Evolutionary conservation across 1,284 basidiomycete genomes (phyloP).

Genomic region (Cutaneotrichosporon cavernicola): DNA sequence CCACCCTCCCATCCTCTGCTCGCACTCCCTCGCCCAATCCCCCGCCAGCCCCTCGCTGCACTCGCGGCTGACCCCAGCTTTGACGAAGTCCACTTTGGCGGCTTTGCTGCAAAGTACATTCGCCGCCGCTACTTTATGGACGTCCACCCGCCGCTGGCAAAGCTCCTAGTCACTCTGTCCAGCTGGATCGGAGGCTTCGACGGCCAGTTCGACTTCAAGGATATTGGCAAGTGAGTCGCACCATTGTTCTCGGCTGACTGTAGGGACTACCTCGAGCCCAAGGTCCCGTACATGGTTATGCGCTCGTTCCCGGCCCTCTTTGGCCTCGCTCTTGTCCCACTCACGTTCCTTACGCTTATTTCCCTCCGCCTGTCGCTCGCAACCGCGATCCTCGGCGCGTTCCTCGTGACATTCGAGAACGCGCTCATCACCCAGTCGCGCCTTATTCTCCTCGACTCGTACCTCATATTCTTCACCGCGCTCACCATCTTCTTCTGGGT

Average conservation of each 20-base stretch:
- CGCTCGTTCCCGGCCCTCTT: constrained; percentile 85
- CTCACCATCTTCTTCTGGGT: constrained; percentile 84
- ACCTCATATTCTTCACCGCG: constrained; percentile 95
- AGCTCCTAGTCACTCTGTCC: constrained; percentile 88
- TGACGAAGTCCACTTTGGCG: constrained; percentile 96
- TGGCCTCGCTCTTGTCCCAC: constrained; percentile 82
- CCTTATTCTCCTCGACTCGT: constrained; percentile 95
- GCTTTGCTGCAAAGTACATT: constrained; percentile 81
- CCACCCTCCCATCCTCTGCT: not conserved
- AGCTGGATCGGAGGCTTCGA: constrained; percentile 87
- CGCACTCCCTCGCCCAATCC: not conserved
- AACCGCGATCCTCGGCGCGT: constrained; percentile 81
- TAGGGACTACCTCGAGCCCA: constrained; percentile 68
- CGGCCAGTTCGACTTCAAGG: constrained; percentile 93
- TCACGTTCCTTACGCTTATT: constrained; percentile 91
- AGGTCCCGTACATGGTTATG: constrained; percentile 95
- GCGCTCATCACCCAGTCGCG: constrained; percentile 92
- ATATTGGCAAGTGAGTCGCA: constrained; percentile 80
- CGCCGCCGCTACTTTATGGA: constrained; percentile 96
- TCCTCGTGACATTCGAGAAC: constrained; percentile 96
- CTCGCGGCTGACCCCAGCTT: constrained; percentile 61
- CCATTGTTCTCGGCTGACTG: not conserved
- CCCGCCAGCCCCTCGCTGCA: not conserved
- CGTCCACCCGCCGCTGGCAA: constrained; percentile 95
- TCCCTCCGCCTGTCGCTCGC: constrained; percentile 85